phyloP scores from a whole-genome alignment of 345 rosid genomes.

The Zanthoxylum bungeanum region DNA sequence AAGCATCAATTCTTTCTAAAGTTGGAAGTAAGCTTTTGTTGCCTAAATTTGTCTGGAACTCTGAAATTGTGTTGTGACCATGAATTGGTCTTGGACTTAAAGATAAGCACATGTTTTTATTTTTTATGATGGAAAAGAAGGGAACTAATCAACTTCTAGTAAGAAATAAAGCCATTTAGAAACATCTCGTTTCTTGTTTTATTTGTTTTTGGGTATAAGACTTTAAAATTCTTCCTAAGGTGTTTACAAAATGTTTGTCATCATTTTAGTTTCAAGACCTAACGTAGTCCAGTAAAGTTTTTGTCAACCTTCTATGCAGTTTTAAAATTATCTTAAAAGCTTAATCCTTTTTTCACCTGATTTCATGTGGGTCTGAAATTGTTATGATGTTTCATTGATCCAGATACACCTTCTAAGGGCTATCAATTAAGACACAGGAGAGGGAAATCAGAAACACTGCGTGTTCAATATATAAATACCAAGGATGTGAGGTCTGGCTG shows the following conservation, averaged over 20 bases:
- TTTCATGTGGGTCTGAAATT: slow-evolving; percentile 2
- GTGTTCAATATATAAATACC: slow-evolving; percentile 81
- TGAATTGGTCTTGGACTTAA: slow-evolving; percentile 1
- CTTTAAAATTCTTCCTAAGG: not conserved
- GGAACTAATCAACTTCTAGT: not conserved
- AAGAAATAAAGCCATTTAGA: not conserved
- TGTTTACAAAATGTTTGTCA: not conserved
- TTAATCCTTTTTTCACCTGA: not conserved
- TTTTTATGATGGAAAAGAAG: slow-evolving; percentile 1
- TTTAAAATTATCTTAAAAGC: slow-evolving; percentile 2
- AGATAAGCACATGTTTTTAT: not conserved
- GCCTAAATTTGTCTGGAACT: not conserved
- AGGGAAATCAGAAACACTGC: slow-evolving; percentile 94
- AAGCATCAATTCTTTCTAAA: not conserved
- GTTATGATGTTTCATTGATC: slow-evolving; percentile 8
- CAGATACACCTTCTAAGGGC: slow-evolving; percentile 51
- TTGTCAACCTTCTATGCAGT: not conserved
- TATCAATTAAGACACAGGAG: slow-evolving; percentile 64
- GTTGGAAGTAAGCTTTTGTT: too few relatives aligned
- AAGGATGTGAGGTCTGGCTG: slow-evolving; percentile 83
- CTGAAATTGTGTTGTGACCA: not conserved
- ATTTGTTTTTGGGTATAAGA: not conserved
- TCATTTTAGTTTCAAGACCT: not conserved
- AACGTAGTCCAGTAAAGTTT: not conserved
- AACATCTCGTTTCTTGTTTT: not conserved